Evolutionary conservation across 192 early-diverging fungal species (phyloP).

Genomic region (Mortierella antarctica): DNA sequence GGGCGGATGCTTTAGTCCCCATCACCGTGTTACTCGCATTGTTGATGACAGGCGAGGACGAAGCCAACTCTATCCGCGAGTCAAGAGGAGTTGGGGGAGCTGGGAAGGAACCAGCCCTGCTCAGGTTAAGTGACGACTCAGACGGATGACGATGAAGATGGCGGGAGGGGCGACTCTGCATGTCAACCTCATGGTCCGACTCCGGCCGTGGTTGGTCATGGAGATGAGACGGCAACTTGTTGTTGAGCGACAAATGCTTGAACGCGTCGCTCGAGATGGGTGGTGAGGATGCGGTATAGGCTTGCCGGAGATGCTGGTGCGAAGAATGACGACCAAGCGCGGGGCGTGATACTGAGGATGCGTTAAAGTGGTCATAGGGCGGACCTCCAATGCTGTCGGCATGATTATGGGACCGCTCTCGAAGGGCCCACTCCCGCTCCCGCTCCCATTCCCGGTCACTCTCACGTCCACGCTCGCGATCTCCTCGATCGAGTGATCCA

Average conservation of each 20-base stretch:
- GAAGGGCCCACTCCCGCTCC: conserved; percentile 24
- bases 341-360: conserved; percentile 17
- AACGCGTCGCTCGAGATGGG: conserved; percentile 24
- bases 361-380: conserved; percentile 19
- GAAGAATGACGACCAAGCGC: conserved; percentile 33
- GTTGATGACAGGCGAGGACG: conserved; percentile 8
- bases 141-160: conserved; percentile 44
- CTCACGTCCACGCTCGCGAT: neutral
- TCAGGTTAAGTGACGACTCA: conserved; percentile 39
- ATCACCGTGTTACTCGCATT: too few species aligned
- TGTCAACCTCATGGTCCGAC: conserved; percentile 38
- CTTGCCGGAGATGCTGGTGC: conserved; percentile 35
- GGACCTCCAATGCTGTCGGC: neutral
- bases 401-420: conserved; percentile 4
- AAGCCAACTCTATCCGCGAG: conserved; percentile 20
- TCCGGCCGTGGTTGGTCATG: conserved; percentile 6
- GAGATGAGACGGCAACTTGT: conserved; percentile 8
- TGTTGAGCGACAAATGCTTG: conserved; percentile 25
- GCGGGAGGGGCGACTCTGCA: conserved; percentile 29
- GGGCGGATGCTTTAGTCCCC: neutral
- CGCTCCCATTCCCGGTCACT: conserved; percentile 31
- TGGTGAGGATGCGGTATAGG: conserved; percentile 33
- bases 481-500: neutral
- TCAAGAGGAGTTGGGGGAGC: neutral
- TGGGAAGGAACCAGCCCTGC: conserved; percentile 14